Base-by-base conservation (phyloP, 2,329 filamentous ascomycete species). In the Seiridium unicorne region DNA sequence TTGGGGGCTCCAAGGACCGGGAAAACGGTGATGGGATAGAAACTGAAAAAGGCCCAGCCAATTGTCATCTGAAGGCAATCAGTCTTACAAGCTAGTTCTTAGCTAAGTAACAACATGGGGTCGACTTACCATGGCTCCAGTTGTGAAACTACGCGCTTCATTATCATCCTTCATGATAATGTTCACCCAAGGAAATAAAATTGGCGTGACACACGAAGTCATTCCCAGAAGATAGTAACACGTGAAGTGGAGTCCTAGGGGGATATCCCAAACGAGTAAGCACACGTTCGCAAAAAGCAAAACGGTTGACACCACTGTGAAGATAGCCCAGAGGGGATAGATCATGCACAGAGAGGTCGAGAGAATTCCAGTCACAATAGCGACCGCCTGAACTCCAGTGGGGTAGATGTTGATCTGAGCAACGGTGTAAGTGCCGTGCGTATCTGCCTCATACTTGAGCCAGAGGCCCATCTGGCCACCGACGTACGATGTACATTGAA, bases 271-370 rank as follows among this genome's bases (percentile, higher is more conserved):
- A 1, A 67, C 46, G 54, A 65, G 62, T 47, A 64, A 60, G 18
- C 60, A 62, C 10, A 66, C 56, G n/a, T 67, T 66, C 2, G 61
- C 54, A 10, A 66, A 67, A 32, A 64, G 57, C 31, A 66, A 58
- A 18, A 66, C 57, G 3, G 47, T 60, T 54, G 63, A 61, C 1
- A 71, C 65, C 35, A 69, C 60, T 18, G 63, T 63, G 55, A 71
- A 69, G 31, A 73, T 66, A 3, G 65, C 59, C 71, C 69, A 75
- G 2, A 70, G 66, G 3, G 72, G 72, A 57, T 75, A 74, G 0
- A 72, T 63, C 66, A 73, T 72, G 55, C 70, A 72, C 4, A 73
- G 64, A 0, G 67, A 69, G 0, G 73, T 74, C 1, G 68, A 68
- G 9, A 70, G 34, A 4, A 69, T 56, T 1, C 66, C 65, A 3